Conservation (phyloP, 2,329 filamentous ascomycete species). For the Capronia epimyces region DNA sequence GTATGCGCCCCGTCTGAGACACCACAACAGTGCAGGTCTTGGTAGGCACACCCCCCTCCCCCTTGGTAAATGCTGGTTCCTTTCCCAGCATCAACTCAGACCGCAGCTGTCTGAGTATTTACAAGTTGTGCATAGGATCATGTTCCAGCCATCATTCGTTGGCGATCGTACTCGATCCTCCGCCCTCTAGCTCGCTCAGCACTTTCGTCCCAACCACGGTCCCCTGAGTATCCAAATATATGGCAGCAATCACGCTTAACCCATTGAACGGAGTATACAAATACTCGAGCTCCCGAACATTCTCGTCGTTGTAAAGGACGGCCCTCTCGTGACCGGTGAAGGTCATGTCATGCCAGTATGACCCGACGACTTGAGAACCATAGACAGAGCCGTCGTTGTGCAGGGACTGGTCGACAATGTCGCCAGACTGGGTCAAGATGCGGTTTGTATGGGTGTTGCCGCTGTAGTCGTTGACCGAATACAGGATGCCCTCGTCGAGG, state of each 20-base stretch:
- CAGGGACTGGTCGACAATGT: conserved; percentile 50
- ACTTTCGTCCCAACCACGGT: conserved; percentile 49
- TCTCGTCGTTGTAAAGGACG: conserved; percentile 41
- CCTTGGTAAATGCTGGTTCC: too few species aligned
- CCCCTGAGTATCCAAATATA: conserved; percentile 47
- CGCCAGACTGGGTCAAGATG: conserved; percentile 51
- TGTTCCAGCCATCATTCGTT: conserved; percentile 27
- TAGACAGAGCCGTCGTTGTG: conserved; percentile 51
- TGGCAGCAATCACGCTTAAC: conserved; percentile 43
- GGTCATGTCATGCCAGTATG: conserved; percentile 49
- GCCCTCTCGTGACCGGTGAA: conserved; percentile 52
- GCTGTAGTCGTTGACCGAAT: conserved; percentile 56
- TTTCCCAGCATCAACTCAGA: too few species aligned
- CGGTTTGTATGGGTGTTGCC: conserved; percentile 54
- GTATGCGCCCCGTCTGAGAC: too few species aligned
- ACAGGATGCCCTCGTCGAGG: conserved; percentile 54
- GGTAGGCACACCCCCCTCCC: too few species aligned
- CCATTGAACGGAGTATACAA: conserved; percentile 50
- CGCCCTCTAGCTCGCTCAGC: conserved; percentile 49
- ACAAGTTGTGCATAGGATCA: too few species aligned
- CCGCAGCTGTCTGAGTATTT: too few species aligned
- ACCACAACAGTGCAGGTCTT: too few species aligned
- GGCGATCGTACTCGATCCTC: conserved; percentile 50
- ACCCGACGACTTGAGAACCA: conserved; percentile 44
- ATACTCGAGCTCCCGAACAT: conserved; percentile 50